Percentiles rank a stretch among this genome's conserved stretches.
phyloP scores from a whole-genome alignment of 2,329 filamentous ascomycete genomes.

The Ambrosiella xylebori region DNA sequence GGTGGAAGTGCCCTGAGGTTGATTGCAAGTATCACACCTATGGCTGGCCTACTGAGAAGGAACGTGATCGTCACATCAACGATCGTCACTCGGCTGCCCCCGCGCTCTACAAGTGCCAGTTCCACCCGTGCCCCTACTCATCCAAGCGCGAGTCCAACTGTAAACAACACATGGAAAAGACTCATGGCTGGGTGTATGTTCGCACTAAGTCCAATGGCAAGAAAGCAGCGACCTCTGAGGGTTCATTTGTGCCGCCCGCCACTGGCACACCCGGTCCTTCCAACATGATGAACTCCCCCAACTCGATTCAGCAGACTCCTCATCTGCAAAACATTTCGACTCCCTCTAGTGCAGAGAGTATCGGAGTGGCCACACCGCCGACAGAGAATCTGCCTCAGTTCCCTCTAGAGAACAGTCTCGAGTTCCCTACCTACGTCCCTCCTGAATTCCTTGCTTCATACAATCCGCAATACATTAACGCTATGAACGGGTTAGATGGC shows the following conservation, averaged over 20 bases:
- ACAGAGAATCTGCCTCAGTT: slow-evolving; percentile 27
- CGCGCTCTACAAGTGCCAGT: slow-evolving; percentile 68
- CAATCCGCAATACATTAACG: slow-evolving; percentile 16
- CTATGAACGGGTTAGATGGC: slow-evolving; percentile 26
- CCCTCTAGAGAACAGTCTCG: slow-evolving; percentile 20
- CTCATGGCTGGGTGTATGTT: slow-evolving; percentile 77
- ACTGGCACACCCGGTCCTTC: neutral
- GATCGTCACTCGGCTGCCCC: slow-evolving; percentile 81
- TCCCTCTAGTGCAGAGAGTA: slow-evolving; percentile 34
- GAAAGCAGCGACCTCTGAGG: slow-evolving; percentile 20
- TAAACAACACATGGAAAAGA: slow-evolving; percentile 98
- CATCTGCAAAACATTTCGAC: slow-evolving; percentile 44
- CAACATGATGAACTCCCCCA: slow-evolving; percentile 24
- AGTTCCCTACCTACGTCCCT: slow-evolving; percentile 33
- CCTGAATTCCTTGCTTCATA: slow-evolving; percentile 28
- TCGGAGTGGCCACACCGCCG: slow-evolving; percentile 36
- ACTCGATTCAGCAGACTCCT: slow-evolving; percentile 36
- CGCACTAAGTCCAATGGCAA: slow-evolving; percentile 86
- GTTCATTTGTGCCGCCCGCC: neutral
- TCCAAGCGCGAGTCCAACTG: slow-evolving; percentile 94
- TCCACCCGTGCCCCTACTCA: slow-evolving; percentile 71
- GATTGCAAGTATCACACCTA: slow-evolving; percentile 80
- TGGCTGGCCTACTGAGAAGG: slow-evolving; percentile 95
- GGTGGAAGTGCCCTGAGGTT: slow-evolving; percentile 74
- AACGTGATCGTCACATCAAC: slow-evolving; percentile 87